Percentiles rank a stretch among this genome's conserved stretches.
Conservation (phyloP, 129 eudicot species). For the Flaveria brownii region DNA sequence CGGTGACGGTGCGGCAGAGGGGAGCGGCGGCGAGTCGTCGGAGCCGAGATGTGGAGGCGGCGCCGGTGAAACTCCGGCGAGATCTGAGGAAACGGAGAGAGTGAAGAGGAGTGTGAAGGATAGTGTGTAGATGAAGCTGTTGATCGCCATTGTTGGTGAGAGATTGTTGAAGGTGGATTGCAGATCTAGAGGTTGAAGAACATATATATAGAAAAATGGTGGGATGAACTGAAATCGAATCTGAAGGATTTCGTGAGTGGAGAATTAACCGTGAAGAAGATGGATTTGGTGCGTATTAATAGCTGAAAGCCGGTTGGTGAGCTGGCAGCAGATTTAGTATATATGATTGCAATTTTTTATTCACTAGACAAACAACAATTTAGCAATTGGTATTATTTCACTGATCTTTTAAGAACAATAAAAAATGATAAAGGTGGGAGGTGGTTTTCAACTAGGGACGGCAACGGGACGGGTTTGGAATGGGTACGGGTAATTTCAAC, state of each 20-base stretch:
- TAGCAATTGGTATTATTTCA: background rate
- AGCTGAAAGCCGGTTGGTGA: conserved; percentile 22
- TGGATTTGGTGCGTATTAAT: conserved; percentile 22
- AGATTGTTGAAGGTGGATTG: background rate
- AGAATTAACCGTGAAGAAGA: conserved; percentile 7
- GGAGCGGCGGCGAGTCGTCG: conserved; percentile 30
- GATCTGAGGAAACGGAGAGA: conserved; percentile 31
- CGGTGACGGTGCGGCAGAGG: conserved; percentile 30
- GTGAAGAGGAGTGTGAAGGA: conserved; percentile 31
- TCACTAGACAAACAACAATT: too few relatives aligned
- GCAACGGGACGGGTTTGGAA: too few relatives aligned
- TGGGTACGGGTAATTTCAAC: too few relatives aligned
- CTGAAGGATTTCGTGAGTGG: background rate
- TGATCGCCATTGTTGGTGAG: conserved; percentile 21
- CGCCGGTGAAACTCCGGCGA: conserved; percentile 30
- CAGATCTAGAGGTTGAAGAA: conserved; percentile 5
- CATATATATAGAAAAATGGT: background rate
- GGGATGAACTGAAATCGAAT: background rate
- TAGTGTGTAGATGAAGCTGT: background rate
- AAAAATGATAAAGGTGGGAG: too few relatives aligned
- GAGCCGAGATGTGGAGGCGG: conserved; percentile 38
- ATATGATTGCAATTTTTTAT: too few relatives aligned
- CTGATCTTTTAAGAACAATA: too few relatives aligned
- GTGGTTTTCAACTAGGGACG: too few relatives aligned
- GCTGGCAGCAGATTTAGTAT: conserved; percentile 11